These are phyloP conservation scores for Acidiella bohemica DNA, from an alignment of 495 filamentous ascomycete genomes.

Conservation along the genomic window DNA sequence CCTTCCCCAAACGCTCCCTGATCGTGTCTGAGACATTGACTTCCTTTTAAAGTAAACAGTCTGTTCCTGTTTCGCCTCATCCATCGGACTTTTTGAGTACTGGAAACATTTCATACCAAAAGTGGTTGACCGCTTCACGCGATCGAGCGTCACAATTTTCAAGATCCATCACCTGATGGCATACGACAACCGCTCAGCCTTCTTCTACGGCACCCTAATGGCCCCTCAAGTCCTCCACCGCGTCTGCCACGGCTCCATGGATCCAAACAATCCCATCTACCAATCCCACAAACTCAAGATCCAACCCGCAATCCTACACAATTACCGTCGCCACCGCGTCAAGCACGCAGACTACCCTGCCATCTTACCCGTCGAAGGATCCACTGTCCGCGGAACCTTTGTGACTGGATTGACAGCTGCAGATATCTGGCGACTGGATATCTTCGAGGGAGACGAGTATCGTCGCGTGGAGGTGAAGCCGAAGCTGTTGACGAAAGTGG, in stretches of 20 bases:
- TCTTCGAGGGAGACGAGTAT: slow-evolving; percentile 74
- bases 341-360: slow-evolving; percentile 66
- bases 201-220: slow-evolving; percentile 68
- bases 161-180: too few species aligned
- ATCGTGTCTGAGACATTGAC: too few species aligned
- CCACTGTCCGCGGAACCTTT: slow-evolving; percentile 61
- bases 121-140: too few species aligned
- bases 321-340: slow-evolving; percentile 57
- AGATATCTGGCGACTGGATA: slow-evolving; percentile 63
- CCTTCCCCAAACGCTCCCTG: too few species aligned
- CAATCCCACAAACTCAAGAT: slow-evolving; percentile 45
- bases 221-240: slow-evolving; percentile 66
- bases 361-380: slow-evolving; percentile 53
- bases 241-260: slow-evolving; percentile 57
- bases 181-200: slow-evolving; percentile 34
- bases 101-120: too few species aligned
- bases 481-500: slow-evolving; percentile 26
- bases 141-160: too few species aligned
- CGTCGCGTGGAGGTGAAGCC: slow-evolving; percentile 42
- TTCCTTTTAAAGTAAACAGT: too few species aligned
- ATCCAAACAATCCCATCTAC: slow-evolving; percentile 25
- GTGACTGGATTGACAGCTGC: slow-evolving; percentile 66
- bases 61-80: too few species aligned
- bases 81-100: too few species aligned
- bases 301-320: slow-evolving; percentile 61